These are phyloP conservation scores for Globisporangium iwayamae DNA, from an alignment of 352 stramenopile genomes.

Conservation along the genomic window DNA sequence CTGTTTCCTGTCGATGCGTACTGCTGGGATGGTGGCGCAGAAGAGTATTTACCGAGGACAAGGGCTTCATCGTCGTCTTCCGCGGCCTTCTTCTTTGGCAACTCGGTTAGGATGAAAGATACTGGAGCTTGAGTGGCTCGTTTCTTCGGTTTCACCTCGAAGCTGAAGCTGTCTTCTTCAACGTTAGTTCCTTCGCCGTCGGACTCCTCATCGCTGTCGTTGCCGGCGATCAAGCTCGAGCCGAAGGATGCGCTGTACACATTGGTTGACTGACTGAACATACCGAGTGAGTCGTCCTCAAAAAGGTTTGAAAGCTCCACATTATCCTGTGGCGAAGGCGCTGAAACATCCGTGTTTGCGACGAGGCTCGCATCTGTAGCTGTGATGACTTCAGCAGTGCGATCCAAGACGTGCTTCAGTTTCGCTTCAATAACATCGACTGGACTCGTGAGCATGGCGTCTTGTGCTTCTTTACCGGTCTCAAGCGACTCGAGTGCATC, in stretches of 20 bases:
- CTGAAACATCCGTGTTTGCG: neutral
- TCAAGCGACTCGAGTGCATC: neutral
- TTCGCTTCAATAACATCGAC: neutral
- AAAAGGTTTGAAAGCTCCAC: neutral
- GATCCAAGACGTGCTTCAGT: neutral
- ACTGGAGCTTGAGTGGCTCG: neutral
- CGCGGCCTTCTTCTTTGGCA: neutral
- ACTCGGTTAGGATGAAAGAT: neutral
- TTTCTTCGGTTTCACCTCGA: constrained; percentile 48
- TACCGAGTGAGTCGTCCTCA: constrained; percentile 1
- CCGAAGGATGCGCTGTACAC: constrained; percentile 1
- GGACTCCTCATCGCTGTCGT: constrained; percentile 11
- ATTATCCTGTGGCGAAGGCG: neutral
- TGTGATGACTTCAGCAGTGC: neutral
- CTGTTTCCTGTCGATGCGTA: neutral
- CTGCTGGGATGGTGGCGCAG: neutral
- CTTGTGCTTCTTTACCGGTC: neutral
- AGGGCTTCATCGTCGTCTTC: constrained; percentile 9
- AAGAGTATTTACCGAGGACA: constrained; percentile 11
- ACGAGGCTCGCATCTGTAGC: neutral
- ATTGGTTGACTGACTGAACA: constrained; percentile 14
- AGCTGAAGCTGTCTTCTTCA: constrained; percentile 35
- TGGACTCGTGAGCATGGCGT: neutral
- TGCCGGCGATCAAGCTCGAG: constrained; percentile 3
- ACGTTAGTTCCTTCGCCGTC: constrained; percentile 15